A percentile compares a stretch with the other conserved stretches of the same genome.
Conservation (phyloP, 228 moss, liverwort and hornwort genomes). For the Sphagnum magellanicum region DNA sequence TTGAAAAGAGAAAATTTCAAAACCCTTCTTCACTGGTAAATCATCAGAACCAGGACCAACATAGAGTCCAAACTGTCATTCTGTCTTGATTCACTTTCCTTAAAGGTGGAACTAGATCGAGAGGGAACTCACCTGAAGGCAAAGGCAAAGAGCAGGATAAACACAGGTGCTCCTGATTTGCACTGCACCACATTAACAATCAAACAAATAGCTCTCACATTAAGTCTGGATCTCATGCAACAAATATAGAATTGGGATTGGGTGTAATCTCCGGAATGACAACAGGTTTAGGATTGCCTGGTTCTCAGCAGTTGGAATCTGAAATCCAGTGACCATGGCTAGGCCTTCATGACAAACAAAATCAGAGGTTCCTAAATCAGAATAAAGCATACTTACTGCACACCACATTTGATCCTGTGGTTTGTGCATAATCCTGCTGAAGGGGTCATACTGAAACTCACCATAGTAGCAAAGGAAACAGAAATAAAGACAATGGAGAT, state of each 20-base stretch:
- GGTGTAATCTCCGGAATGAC: no score
- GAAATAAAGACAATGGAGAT: conserved; percentile 78
- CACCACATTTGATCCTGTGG: background rate
- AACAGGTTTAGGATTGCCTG: background rate
- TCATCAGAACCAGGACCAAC: no score
- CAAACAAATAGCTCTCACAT: background rate
- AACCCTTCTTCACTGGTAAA: no score
- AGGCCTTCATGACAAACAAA: background rate
- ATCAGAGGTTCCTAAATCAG: background rate
- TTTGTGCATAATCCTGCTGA: no score
- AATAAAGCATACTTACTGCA: background rate
- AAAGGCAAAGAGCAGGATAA: conserved; percentile 92
- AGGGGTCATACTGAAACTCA: conserved; percentile 16
- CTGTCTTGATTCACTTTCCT: no score
- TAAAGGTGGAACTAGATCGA: no score
- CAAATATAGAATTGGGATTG: background rate
- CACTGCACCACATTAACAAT: conserved; percentile 41
- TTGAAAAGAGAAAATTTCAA: background rate
- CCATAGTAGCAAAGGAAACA: conserved; percentile 94
- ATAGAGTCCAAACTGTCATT: no score
- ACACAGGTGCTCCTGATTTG: conserved; percentile 94
- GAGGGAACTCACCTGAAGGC: conserved; percentile 76
- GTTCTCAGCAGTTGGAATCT: background rate
- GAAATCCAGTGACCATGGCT: background rate
- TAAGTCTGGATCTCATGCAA: background rate